Evolutionary conservation across 352 stramenopile species (phyloP).

Genomic region (Phytophthora hibernalis): DNA sequence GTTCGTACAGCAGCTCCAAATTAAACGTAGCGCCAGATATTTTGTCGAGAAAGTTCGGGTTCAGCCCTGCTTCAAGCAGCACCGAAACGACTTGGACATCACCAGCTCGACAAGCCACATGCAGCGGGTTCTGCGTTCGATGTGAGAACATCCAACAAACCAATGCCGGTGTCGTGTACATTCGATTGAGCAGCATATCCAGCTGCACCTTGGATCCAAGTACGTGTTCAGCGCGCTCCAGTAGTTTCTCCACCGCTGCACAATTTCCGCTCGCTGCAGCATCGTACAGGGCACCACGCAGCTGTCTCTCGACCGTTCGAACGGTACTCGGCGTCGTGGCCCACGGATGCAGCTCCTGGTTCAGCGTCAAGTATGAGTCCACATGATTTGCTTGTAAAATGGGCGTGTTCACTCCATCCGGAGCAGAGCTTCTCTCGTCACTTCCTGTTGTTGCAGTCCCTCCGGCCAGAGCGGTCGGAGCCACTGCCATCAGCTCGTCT

Average conservation of each 20-base stretch:
- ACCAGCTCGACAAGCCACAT: constrained; percentile 68
- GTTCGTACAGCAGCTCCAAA: constrained; percentile 70
- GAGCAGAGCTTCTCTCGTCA: constrained; percentile 5
- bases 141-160: constrained; percentile 73
- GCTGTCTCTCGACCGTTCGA: constrained; percentile 51
- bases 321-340: constrained; percentile 39
- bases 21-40: constrained; percentile 67
- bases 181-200: constrained; percentile 66
- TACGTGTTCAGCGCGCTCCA: constrained; percentile 60
- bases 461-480: constrained; percentile 21
- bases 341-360: constrained; percentile 50
- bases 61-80: constrained; percentile 66
- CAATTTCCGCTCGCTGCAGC: constrained; percentile 56
- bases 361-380: constrained; percentile 47
- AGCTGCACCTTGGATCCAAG: constrained; percentile 70
- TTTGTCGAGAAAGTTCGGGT: constrained; percentile 84
- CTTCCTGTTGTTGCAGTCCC: constrained; percentile 1
- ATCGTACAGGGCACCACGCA: constrained; percentile 59
- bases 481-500: constrained; percentile 43
- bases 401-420: constrained; percentile 34
- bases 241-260: constrained; percentile 45
- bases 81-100: constrained; percentile 65
- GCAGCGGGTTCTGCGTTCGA: constrained; percentile 74
- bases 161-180: constrained; percentile 76
- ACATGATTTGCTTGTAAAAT: constrained; percentile 51